A percentile compares a stretch with the other conserved stretches of the same genome.
Evolutionary conservation across 768 basidiomycete genomes (phyloP).

Genomic region (Termitomyces sp.): DNA sequence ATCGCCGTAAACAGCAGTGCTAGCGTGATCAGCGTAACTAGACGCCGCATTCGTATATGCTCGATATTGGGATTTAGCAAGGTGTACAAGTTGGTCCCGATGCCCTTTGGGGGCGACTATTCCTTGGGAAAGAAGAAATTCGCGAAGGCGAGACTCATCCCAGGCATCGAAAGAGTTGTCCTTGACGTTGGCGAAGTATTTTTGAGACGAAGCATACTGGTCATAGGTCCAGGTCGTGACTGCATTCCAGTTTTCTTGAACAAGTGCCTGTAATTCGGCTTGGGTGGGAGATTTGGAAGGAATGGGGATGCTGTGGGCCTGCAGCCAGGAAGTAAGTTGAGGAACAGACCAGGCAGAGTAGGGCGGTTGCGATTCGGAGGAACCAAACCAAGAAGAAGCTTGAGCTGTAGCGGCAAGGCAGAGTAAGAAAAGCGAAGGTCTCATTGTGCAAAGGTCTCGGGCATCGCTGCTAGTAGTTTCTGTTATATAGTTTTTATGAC

Average conservation of each 20-base stretch:
- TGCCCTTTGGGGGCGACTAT: conserved; percentile 77
- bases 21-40: conserved; percentile 45
- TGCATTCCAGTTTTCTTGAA: conserved; percentile 57
- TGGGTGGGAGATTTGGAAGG: conserved; percentile 39
- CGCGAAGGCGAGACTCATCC: conserved; percentile 78
- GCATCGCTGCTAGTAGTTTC: neutral
- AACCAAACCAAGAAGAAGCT: conserved; percentile 48
- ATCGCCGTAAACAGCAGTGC: conserved; percentile 46
- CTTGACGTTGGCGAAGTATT: conserved; percentile 51
- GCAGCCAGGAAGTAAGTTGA: conserved; percentile 65
- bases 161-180: conserved; percentile 69
- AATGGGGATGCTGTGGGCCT: conserved; percentile 54
- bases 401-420: conserved; percentile 28
- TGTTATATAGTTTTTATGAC: conserved; percentile 12
- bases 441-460: conserved; percentile 16
- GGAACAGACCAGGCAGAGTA: conserved; percentile 55
- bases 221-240: conserved; percentile 54
- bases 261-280: conserved; percentile 37
- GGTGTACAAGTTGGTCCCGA: conserved; percentile 70
- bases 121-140: conserved; percentile 84
- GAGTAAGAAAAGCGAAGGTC: conserved; percentile 21
- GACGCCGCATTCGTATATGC: conserved; percentile 57
- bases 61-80: conserved; percentile 68
- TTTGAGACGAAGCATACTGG: conserved; percentile 59
- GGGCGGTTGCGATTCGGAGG: conserved; percentile 25